A percentile compares a stretch with the other conserved stretches of the same genome.
phyloP scores from a whole-genome alignment of 108 stramenopile species.

The Nannochloropsis gaditana region DNA sequence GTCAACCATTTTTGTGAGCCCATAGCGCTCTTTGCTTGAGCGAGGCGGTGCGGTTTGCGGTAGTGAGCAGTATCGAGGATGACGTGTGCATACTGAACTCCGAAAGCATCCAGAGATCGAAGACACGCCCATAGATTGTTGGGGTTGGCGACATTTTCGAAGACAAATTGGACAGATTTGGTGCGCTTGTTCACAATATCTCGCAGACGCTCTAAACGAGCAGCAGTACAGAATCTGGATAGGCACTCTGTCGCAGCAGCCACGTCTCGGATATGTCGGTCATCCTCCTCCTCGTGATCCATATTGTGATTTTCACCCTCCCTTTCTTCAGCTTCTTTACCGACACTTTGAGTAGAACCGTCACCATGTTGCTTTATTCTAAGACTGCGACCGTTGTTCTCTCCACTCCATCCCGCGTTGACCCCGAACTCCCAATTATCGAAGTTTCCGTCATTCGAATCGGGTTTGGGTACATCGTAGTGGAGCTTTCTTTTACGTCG shows the following conservation, averaged over 20 bases:
- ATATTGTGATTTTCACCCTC: neutral
- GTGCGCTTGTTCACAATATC: conserved; percentile 17
- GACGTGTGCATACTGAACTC: conserved; percentile 47
- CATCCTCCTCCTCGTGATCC: neutral
- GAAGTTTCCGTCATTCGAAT: neutral
- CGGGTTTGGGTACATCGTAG: conserved; percentile 1
- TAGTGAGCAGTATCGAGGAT: conserved; percentile 33
- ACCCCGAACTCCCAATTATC: conserved; percentile 20
- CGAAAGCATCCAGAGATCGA: conserved; percentile 71
- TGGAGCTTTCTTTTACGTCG: neutral
- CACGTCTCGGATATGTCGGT: neutral
- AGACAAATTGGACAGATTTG: conserved; percentile 37
- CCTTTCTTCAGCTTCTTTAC: neutral
- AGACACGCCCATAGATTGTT: conserved; percentile 90
- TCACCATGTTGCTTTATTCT: neutral
- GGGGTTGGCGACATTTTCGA: conserved; percentile 87
- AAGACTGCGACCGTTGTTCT: neutral
- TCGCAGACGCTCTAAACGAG: neutral
- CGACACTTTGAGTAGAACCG: neutral
- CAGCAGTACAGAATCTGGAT: neutral
- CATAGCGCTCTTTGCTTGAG: conserved; percentile 9
- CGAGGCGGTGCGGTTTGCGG: conserved; percentile 15
- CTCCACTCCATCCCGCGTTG: neutral
- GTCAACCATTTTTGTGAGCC: conserved; percentile 52
- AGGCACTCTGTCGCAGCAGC: neutral